Percentiles rank a stretch among this genome's conserved stretches.
Evolutionary conservation across 805 yeast genomes (phyloP).

Genomic region (Starmerella kuoi): DNA sequence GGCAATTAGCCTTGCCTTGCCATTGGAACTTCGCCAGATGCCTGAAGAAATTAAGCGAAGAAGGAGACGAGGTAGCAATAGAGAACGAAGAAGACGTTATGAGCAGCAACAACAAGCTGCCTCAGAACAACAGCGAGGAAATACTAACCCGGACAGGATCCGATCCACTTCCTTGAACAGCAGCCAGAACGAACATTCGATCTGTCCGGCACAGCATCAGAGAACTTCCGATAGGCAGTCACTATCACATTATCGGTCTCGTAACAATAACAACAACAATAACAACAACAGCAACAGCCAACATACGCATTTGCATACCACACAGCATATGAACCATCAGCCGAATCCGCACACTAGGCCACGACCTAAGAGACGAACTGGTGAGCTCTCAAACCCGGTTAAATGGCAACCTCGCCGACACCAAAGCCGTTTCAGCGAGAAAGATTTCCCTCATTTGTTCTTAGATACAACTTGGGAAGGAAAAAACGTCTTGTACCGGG

Average conservation of each 20-base stretch:
- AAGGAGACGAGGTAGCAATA: slow-evolving; percentile 17
- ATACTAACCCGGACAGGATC: background rate
- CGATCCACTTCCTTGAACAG: background rate
- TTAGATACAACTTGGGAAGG: slow-evolving; percentile 20
- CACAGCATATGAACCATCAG: background rate
- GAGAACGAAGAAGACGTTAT: slow-evolving; percentile 3
- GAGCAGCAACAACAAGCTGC: background rate
- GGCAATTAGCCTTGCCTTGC: slow-evolving; percentile 72
- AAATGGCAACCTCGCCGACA: slow-evolving; percentile 18
- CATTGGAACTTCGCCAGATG: slow-evolving; percentile 53
- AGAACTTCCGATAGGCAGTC: background rate
- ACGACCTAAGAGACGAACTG: background rate
- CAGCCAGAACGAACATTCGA: background rate
- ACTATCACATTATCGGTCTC: too few relatives aligned
- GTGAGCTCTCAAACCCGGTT: background rate
- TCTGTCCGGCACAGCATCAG: background rate
- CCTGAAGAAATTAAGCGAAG: slow-evolving; percentile 41
- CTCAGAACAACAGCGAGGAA: background rate
- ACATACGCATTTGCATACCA: too few relatives aligned
- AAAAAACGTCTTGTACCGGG: slow-evolving; percentile 14
- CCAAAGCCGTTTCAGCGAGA: slow-evolving; percentile 16
- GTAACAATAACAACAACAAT: background rate
- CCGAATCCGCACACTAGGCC: background rate
- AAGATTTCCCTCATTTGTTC: slow-evolving; percentile 19
- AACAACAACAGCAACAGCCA: background rate